Evolutionary conservation across 768 basidiomycete genomes (phyloP).

Genomic region (Hygrocybe coccinea): DNA sequence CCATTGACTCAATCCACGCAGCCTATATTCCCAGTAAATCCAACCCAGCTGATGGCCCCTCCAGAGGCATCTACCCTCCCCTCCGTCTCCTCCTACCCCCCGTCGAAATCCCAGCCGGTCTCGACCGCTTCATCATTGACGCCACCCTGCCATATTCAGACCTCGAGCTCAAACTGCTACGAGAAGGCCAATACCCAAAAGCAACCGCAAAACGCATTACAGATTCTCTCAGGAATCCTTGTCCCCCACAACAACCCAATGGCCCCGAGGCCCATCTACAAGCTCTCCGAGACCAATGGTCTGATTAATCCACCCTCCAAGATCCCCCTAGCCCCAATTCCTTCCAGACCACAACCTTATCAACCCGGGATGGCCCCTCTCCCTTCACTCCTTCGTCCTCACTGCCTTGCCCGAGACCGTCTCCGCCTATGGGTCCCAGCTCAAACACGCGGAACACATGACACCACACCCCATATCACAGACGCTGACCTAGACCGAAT

Average conservation of each 20-base stretch:
- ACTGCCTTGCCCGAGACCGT: conserved; percentile 24
- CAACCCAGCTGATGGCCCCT: conserved; percentile 39
- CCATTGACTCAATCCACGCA: conserved; percentile 19
- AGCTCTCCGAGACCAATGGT: neutral
- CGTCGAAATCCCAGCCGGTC: conserved; percentile 23
- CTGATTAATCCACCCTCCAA: neutral
- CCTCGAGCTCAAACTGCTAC: neutral
- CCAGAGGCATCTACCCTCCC: conserved; percentile 27
- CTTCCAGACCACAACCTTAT: neutral
- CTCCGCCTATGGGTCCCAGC: conserved; percentile 25
- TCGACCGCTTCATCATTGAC: conserved; percentile 25
- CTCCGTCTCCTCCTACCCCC: conserved; percentile 25
- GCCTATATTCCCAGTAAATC: conserved; percentile 29
- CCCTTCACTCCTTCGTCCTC: conserved; percentile 20
- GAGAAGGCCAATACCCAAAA: neutral
- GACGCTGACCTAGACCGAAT: conserved; percentile 29
- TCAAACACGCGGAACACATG: neutral
- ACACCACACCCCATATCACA: conserved; percentile 7
- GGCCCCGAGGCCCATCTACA: neutral
- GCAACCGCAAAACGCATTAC: neutral
- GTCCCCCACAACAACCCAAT: neutral
- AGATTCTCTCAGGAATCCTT: neutral
- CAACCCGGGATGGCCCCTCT: conserved; percentile 14
- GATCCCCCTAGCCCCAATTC: neutral
- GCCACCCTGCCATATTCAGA: conserved; percentile 6